Evolutionary conservation across 495 filamentous ascomycete genomes (phyloP), one percentile per base, ranked within the genome.

Genomic region (Tetracladium setigerum): DNA sequence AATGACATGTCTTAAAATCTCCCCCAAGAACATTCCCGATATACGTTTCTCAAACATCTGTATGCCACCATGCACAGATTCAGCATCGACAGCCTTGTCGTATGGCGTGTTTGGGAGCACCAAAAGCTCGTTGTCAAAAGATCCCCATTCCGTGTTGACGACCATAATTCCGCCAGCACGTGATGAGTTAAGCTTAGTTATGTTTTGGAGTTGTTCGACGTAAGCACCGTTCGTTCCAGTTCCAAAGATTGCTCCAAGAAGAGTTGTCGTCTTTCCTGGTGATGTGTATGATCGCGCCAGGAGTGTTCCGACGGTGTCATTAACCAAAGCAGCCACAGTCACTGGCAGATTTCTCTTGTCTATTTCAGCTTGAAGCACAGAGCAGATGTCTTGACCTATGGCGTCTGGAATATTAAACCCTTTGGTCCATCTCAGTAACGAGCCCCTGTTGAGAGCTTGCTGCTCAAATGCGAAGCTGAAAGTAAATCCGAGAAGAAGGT

Each of bases 11-110:
- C 91, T 84, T 35, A 95, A 68, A 48, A 97, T 87, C 61, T 97
- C 91, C 44, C 91, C 91, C 19, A 96, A 64, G 73, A 95, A 97
- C 91, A 97, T 97, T 62, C 91, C 91, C 0, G 85, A 90, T 30
- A 97, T 83, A 40, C 91, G 84, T 73, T 97, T 97, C 69, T 97
- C 91, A 67, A 95, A 96, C 83, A 95, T 95, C 64, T 97, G 91
- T 45, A 95, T 79, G 38, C 91, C 90, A 0, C 90, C 89, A 69
- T 97, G 96, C 51, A 85, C 78, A 58, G 78, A 87, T 14, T 78
- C 78, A 40, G 69, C 68, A 68, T 97, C 88, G 37, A 97, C 72
- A 38, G 76, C 73, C 11, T 67, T 66, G 62, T 97, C 91, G 66
- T 88, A 95, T 1, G 76, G 62, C 0, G 91, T 95, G 61, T 79